Evolutionary conservation across 2,329 filamentous ascomycete genomes (phyloP).

Genomic region (Arthrobotrys iridis): DNA sequence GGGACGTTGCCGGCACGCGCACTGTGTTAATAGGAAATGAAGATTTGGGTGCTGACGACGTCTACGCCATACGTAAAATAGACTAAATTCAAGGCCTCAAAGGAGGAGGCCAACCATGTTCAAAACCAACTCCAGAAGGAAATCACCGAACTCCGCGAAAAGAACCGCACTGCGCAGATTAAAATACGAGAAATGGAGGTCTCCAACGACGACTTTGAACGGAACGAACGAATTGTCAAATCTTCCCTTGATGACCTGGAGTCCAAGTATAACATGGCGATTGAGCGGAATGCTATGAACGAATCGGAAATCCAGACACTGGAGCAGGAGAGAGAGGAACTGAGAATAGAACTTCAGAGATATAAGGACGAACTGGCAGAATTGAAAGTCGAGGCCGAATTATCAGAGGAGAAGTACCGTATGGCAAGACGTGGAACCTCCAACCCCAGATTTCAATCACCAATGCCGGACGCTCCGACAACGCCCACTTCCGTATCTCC

Average conservation of each 20-base stretch:
- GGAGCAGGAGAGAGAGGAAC: constrained; percentile 86
- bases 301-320: constrained; percentile 93
- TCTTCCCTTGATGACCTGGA: constrained; percentile 97
- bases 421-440: constrained; percentile 59
- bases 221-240: constrained; percentile 92
- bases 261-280: constrained; percentile 93
- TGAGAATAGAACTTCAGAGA: constrained; percentile 90
- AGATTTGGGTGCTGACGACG: background rate
- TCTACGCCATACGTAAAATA: constrained; percentile 61
- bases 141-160: constrained; percentile 87
- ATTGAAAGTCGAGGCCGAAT: constrained; percentile 92
- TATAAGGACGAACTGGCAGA: constrained; percentile 91
- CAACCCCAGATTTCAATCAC: constrained; percentile 68
- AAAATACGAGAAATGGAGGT: constrained; percentile 94
- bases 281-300: constrained; percentile 90
- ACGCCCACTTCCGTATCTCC: constrained; percentile 84
- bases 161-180: constrained; percentile 81
- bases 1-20: background rate
- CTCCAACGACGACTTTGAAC: constrained; percentile 97
- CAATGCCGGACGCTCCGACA: constrained; percentile 79
- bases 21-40: background rate
- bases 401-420: constrained; percentile 83
- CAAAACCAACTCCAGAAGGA: constrained; percentile 93
- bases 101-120: constrained; percentile 82
- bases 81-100: constrained; percentile 96